These are phyloP conservation scores for Penicillium sp. DNA, from an alignment of 2,329 filamentous ascomycete species.

Conservation along the genomic window DNA sequence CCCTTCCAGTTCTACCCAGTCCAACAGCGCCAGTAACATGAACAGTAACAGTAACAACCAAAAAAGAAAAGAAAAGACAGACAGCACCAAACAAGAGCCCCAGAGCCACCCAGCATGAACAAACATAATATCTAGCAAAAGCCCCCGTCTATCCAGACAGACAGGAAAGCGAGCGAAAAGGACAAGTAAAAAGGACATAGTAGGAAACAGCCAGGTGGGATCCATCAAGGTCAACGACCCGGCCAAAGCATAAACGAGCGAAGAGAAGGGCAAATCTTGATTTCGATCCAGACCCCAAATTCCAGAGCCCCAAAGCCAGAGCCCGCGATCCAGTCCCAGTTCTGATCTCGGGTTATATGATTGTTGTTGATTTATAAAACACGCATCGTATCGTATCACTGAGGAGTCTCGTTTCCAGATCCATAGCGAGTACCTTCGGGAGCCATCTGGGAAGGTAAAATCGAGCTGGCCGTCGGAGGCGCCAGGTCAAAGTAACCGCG, in stretches of 20 bases:
- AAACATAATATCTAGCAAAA: constrained; percentile 27
- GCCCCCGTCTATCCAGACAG: constrained; percentile 38
- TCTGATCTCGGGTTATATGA: background rate
- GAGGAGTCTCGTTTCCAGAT: constrained; percentile 36
- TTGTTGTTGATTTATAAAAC: background rate
- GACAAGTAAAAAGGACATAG: constrained; percentile 15
- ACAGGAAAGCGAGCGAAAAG: constrained; percentile 21
- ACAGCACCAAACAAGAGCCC: constrained; percentile 12
- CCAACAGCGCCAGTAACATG: constrained; percentile 23
- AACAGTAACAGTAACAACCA: constrained; percentile 17
- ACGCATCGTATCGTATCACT: constrained; percentile 19
- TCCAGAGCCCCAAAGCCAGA: background rate
- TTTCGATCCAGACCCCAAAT: background rate
- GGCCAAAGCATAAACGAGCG: constrained; percentile 8
- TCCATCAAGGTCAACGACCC: constrained; percentile 16
- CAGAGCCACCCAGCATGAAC: constrained; percentile 29
- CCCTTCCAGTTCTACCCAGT: constrained; percentile 16
- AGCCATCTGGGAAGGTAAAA: constrained; percentile 39
- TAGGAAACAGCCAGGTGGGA: constrained; percentile 14
- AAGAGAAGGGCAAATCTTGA: background rate
- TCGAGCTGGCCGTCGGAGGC: constrained; percentile 34
- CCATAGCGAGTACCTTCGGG: constrained; percentile 37
- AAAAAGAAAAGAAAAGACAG: constrained; percentile 7
- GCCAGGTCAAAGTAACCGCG: constrained; percentile 38
- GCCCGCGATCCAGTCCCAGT: background rate